Evolutionary conservation across 495 filamentous ascomycete genomes (phyloP).

Genomic region (Peziza echinospora): DNA sequence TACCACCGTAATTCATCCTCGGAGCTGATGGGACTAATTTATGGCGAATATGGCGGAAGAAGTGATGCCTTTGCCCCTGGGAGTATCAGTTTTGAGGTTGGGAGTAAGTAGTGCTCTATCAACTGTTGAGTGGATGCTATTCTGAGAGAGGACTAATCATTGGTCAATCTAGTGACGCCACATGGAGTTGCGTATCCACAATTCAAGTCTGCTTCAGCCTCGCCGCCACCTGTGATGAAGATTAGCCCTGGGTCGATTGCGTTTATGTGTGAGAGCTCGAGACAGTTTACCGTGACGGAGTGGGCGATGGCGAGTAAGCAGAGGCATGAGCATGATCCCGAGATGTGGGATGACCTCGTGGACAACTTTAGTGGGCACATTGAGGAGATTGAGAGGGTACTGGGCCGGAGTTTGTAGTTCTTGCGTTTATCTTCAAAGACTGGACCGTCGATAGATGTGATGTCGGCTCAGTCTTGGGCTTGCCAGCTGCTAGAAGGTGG

Average conservation of each 20-base stretch:
- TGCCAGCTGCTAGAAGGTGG: too few species aligned
- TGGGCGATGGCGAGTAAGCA: slow-evolving; percentile 32
- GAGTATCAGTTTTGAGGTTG: slow-evolving; percentile 36
- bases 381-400: slow-evolving; percentile 21
- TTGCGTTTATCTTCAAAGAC: too few species aligned
- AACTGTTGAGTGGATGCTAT: too few species aligned
- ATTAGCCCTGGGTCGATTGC: slow-evolving; percentile 38
- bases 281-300: slow-evolving; percentile 31
- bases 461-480: too few species aligned
- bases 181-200: slow-evolving; percentile 44
- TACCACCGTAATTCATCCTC: slow-evolving; percentile 74
- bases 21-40: slow-evolving; percentile 57
- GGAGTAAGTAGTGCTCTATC: slow-evolving; percentile 36
- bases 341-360: slow-evolving; percentile 34
- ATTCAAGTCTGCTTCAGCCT: slow-evolving; percentile 38
- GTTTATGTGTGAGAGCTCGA: slow-evolving; percentile 41
- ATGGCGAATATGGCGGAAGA: slow-evolving; percentile 38
- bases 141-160: too few species aligned
- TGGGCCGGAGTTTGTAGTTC: too few species aligned
- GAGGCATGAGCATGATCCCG: slow-evolving; percentile 34
- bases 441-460: too few species aligned
- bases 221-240: slow-evolving; percentile 24
- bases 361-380: slow-evolving; percentile 30
- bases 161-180: too few species aligned
- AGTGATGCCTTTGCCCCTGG: slow-evolving; percentile 34